phyloP scores from a whole-genome alignment of 2,329 filamentous ascomycete species.

The Fusarium euwallaceae region DNA sequence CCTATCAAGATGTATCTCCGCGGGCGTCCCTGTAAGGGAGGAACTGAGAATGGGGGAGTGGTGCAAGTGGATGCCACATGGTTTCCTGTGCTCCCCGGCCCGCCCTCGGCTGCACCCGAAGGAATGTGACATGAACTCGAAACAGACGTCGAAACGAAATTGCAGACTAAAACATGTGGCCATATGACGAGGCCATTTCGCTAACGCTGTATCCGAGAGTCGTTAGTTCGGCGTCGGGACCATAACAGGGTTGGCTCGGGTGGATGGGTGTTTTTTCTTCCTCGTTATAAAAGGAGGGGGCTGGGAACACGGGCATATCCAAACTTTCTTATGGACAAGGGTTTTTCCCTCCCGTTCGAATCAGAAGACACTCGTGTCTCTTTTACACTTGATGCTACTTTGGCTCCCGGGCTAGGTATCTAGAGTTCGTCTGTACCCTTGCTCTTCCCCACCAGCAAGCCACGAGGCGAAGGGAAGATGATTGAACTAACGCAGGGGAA shows the following conservation, averaged over 20 bases:
- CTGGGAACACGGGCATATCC: not conserved
- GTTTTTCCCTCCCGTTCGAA: not conserved
- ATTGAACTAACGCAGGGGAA: not conserved
- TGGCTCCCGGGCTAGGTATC: not conserved
- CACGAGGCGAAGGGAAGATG: not conserved
- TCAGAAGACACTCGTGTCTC: not conserved
- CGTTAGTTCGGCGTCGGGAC: not conserved
- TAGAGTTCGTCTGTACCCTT: not conserved
- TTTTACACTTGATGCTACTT: not conserved
- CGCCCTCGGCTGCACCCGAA: not conserved
- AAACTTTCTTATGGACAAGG: not conserved
- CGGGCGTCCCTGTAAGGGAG: not conserved
- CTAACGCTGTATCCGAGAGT: not conserved
- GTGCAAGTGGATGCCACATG: not conserved
- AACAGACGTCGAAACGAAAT: not conserved
- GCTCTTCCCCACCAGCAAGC: not conserved
- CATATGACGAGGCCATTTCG: not conserved
- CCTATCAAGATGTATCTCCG: not conserved
- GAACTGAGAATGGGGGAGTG: not conserved
- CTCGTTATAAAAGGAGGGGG: not conserved
- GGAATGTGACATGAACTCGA: conserved; percentile 4
- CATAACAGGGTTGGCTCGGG: not conserved
- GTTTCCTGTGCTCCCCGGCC: not conserved
- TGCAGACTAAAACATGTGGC: not conserved
- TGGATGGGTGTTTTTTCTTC: not conserved